Evolutionary conservation across 164 flowering plant species (phyloP).

Genomic region (Dillenia turbinata): DNA sequence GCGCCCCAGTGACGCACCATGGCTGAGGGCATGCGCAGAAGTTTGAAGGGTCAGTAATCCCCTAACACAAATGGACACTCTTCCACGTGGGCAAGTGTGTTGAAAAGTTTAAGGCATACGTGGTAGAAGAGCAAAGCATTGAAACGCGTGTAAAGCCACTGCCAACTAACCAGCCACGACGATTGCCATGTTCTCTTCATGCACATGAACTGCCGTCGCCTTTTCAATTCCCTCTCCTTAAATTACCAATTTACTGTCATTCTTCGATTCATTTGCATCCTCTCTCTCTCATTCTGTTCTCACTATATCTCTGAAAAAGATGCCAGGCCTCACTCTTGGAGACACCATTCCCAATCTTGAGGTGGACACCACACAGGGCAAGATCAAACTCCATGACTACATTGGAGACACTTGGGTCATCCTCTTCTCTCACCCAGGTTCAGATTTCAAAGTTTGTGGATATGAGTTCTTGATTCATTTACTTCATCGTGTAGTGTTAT

Average conservation of each 20-base stretch:
- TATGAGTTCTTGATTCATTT: not conserved
- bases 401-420: slow-evolving; percentile 51
- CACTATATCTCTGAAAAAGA: slow-evolving; percentile 15
- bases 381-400: slow-evolving; percentile 57
- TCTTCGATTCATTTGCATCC: not conserved
- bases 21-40: too few relatives aligned
- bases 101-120: too few relatives aligned
- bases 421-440: slow-evolving; percentile 84
- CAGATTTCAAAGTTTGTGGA: not conserved
- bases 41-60: too few relatives aligned
- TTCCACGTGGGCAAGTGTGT: too few relatives aligned
- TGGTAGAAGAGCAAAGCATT: too few relatives aligned
- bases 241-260: not conserved
- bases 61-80: too few relatives aligned
- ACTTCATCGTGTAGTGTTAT: not conserved
- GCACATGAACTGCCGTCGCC: slow-evolving; percentile 13
- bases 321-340: slow-evolving; percentile 85
- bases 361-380: slow-evolving; percentile 69
- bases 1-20: too few relatives aligned
- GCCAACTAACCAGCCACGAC: slow-evolving; percentile 1
- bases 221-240: not conserved
- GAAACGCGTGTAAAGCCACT: not conserved
- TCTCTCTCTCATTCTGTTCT: not conserved
- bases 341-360: slow-evolving; percentile 71
- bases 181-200: slow-evolving; percentile 45